Conservation (phyloP, 768 basidiomycete genomes). For the Agrocybe pediades region DNA sequence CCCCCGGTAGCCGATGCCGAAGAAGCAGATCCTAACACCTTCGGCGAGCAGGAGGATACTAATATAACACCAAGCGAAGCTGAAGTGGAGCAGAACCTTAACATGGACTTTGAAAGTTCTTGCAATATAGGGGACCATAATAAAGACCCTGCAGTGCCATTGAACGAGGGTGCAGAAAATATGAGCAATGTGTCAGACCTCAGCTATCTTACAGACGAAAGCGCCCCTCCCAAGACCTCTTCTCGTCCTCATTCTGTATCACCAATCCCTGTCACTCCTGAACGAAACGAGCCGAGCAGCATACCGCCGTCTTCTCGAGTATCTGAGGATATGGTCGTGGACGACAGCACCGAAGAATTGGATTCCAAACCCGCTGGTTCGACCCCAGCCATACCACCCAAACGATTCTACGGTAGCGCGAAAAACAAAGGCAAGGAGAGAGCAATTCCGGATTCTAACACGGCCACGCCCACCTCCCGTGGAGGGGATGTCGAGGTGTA, state of each 20-base stretch:
- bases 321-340: slow-evolving; percentile 1
- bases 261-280: not conserved
- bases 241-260: not conserved
- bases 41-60: slow-evolving; percentile 14
- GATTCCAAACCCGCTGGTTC: not conserved
- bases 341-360: slow-evolving; percentile 5
- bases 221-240: not conserved
- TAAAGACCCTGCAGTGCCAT: not conserved
- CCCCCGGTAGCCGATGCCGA: not conserved
- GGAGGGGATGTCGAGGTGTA: slow-evolving; percentile 7
- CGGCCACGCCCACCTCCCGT: not conserved
- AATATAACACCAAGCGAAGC: slow-evolving; percentile 26
- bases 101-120: slow-evolving; percentile 26
- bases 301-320: not conserved
- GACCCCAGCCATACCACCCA: not conserved
- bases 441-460: slow-evolving; percentile 3
- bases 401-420: slow-evolving; percentile 9
- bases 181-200: not conserved
- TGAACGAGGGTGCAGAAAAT: slow-evolving; percentile 4
- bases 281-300: not conserved
- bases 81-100: slow-evolving; percentile 33
- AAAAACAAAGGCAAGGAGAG: slow-evolving; percentile 23
- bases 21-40: slow-evolving; percentile 1
- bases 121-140: slow-evolving; percentile 21
- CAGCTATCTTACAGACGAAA: slow-evolving; percentile 13